A percentile compares a stretch with the other conserved stretches of the same genome.
Conservation (phyloP, 495 filamentous ascomycete genomes). For the Annulohypoxylon maeteangense region DNA sequence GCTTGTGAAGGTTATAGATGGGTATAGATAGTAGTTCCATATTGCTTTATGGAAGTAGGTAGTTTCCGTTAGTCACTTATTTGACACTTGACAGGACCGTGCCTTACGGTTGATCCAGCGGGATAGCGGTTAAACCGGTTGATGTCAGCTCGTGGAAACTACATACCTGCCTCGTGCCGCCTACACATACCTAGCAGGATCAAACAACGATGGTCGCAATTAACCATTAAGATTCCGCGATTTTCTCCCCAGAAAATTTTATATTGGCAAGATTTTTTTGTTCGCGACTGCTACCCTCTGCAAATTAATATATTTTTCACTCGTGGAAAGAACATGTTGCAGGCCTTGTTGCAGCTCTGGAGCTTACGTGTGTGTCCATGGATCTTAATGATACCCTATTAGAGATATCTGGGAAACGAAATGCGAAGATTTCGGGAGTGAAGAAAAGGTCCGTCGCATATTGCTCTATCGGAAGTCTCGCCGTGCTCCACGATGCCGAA, state of each 20-base stretch:
- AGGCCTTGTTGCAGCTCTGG: constrained; percentile 34
- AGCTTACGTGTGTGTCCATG: constrained; percentile 42
- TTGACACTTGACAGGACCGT: constrained; percentile 28
- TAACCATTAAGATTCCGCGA: constrained; percentile 27
- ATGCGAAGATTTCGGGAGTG: constrained; percentile 17
- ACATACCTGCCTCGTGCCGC: too few relatives aligned
- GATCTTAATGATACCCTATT: constrained; percentile 35
- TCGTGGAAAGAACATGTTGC: constrained; percentile 31
- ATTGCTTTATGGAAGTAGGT: constrained; percentile 29
- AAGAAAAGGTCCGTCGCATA: constrained; percentile 8
- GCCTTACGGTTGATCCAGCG: constrained; percentile 26
- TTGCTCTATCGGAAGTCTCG: constrained; percentile 21
- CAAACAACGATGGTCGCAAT: constrained; percentile 17
- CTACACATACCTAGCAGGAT: too few relatives aligned
- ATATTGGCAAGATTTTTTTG: constrained; percentile 28
- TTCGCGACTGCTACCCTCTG: constrained; percentile 23
- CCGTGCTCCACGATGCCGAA: constrained; percentile 6
- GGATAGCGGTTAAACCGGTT: constrained; percentile 43
- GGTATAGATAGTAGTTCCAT: constrained; percentile 5
- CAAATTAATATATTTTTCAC: constrained; percentile 21
- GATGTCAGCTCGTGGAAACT: constrained; percentile 29
- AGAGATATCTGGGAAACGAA: constrained; percentile 30
- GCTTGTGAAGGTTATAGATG: constrained; percentile 5
- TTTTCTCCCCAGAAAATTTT: constrained; percentile 33
- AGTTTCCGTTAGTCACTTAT: constrained; percentile 40